Evolutionary conservation across 2,329 filamentous ascomycete genomes (phyloP).

Genomic region (Ceratocystis eucalypticola): DNA sequence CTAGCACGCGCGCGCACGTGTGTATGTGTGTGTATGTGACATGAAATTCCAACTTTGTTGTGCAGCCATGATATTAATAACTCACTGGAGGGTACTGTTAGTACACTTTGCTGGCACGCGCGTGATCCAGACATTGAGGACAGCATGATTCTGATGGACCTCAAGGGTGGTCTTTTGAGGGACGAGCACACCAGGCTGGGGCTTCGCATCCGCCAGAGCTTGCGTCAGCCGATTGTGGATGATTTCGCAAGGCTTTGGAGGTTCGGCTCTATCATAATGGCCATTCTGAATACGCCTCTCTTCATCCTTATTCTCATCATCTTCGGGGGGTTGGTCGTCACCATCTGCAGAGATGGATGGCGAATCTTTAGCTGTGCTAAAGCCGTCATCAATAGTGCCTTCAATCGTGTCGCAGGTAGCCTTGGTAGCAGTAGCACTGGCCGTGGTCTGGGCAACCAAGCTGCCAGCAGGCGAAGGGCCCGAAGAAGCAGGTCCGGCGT

Average conservation of each 20-base stretch:
- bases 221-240: slow-evolving; percentile 30
- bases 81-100: slow-evolving; percentile 30
- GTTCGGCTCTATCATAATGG: slow-evolving; percentile 19
- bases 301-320: slow-evolving; percentile 18
- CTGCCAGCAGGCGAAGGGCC: neutral
- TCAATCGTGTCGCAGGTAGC: neutral
- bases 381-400: slow-evolving; percentile 5
- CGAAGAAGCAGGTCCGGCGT: slow-evolving; percentile 5
- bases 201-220: slow-evolving; percentile 26
- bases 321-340: slow-evolving; percentile 14
- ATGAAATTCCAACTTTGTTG: too few relatives aligned
- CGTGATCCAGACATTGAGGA: slow-evolving; percentile 55
- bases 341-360: slow-evolving; percentile 8
- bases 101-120: slow-evolving; percentile 58
- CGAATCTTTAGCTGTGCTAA: slow-evolving; percentile 3
- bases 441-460: neutral
- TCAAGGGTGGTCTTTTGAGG: slow-evolving; percentile 53
- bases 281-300: slow-evolving; percentile 15
- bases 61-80: neutral
- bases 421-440: neutral
- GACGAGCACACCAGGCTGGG: slow-evolving; percentile 39
- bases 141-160: slow-evolving; percentile 43
- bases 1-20: too few relatives aligned
- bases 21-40: too few relatives aligned
- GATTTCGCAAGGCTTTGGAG: slow-evolving; percentile 19